Conservation (phyloP, 2,329 filamentous ascomycete genomes). For the Claviceps arundinis region DNA sequence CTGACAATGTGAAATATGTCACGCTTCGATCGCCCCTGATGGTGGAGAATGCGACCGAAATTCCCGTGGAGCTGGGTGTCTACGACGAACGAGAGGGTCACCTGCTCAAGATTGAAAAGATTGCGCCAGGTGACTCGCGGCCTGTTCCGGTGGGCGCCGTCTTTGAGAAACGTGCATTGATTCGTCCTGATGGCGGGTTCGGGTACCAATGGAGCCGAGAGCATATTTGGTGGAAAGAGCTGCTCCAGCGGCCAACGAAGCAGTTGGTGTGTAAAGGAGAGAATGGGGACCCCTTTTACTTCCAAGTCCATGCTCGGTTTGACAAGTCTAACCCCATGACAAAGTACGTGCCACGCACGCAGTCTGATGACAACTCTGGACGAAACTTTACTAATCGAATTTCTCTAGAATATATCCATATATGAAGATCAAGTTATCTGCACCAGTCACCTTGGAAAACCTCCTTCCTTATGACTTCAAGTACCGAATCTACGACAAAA, state of each 20-base stretch:
- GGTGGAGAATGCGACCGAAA: constrained; percentile 93
- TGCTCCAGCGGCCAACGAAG: constrained; percentile 70
- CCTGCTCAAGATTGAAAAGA: constrained; percentile 94
- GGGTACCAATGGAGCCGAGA: constrained; percentile 93
- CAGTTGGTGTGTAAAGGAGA: constrained; percentile 85
- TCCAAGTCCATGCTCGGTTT: constrained; percentile 81
- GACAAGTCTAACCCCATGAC: constrained; percentile 75
- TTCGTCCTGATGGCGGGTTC: constrained; percentile 90
- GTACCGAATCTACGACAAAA: constrained; percentile 97
- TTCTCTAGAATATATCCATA: constrained; percentile 64
- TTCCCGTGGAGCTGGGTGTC: constrained; percentile 85
- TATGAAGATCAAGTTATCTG: constrained; percentile 85
- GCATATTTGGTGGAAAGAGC: constrained; percentile 80
- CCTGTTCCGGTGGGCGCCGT: constrained; percentile 87
- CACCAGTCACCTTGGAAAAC: constrained; percentile 89
- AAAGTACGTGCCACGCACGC: constrained; percentile 32
- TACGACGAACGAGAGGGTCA: constrained; percentile 80
- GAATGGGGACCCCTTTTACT: constrained; percentile 83
- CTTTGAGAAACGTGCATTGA: constrained; percentile 74
- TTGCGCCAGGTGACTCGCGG: constrained; percentile 77
- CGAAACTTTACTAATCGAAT: background rate
- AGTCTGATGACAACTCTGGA: background rate
- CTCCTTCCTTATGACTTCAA: constrained; percentile 96
- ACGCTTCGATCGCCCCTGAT: constrained; percentile 84
- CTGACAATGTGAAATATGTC: constrained; percentile 96